Evolutionary conservation across 2,329 filamentous ascomycete genomes (phyloP), one percentile per base, ranked within the genome.

Genomic region (Aspergillus eucalypticola): DNA sequence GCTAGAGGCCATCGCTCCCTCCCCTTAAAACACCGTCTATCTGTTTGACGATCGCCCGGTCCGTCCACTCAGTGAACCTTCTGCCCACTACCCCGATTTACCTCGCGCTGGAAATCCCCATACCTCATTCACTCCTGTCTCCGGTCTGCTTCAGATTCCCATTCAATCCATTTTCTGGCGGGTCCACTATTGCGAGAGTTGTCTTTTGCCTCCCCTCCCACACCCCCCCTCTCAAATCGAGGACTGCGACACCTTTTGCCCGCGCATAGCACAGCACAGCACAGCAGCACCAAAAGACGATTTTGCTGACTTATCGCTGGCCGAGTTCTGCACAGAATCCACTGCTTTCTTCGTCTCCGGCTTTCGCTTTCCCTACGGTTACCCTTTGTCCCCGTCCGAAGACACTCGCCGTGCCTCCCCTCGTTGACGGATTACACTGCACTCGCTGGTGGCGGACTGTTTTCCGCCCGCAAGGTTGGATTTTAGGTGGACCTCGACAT

Each of bases 291-390:
- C 54, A 63, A 35, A 64, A 52, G 59, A n/a, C 64, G 59, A 63
- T 65, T 66, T 65, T 65, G 64, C 63, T 65, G 59, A 59, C 58
- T 56, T 63, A 60, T 64, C 66, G 64, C 64, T 63, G 59, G 63
- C 60, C 64, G 64, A 65, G 62, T 64, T 61, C 66, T 64, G 58
- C 62, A 60, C 61, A 60, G 60, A 60, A 48, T 58, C 62, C 38
- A 54, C 60, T 61, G 52, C 52, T 25, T 60, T 53, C 48, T 53
- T 38, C 51, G 59, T 58, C 57, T 49, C 23, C 56, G 55, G 23
- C 59, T 54, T 60, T 60, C 57, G 56, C 60, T 55, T 61, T 61
- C 53, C 56, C 49, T 44, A 44, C 53, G 58, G 58, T 54, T 51
- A 58, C 51, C 54, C 49, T 60, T 56, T 25, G 25, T 32, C 49